phyloP scores from a whole-genome alignment of 495 filamentous ascomycete species.

The Xylaria cubensis region DNA sequence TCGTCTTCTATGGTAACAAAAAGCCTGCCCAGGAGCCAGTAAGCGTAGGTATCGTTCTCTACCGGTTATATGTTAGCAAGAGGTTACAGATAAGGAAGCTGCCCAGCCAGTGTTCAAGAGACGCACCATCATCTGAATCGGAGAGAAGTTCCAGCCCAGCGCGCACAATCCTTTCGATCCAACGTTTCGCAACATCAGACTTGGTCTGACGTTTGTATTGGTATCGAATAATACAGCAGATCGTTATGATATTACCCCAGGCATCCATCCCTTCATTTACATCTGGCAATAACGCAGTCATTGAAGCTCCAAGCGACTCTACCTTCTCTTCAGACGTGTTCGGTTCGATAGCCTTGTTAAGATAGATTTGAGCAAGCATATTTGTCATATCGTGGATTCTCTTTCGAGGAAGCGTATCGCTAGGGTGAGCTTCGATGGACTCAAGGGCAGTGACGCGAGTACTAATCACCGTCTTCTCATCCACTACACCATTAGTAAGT shows the following conservation, averaged over 20 bases:
- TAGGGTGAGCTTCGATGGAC: conserved; percentile 29
- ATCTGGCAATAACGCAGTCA: conserved; percentile 34
- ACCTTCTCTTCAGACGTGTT: conserved; percentile 26
- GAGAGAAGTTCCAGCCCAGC: conserved; percentile 49
- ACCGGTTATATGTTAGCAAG: not conserved
- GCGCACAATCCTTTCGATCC: conserved; percentile 42
- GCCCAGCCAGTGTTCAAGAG: not conserved
- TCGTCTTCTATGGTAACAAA: conserved; percentile 40
- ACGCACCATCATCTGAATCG: conserved; percentile 44
- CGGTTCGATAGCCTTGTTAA: conserved; percentile 34
- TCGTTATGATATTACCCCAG: conserved; percentile 24
- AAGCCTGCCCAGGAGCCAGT: conserved; percentile 38
- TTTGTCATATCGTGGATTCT: conserved; percentile 31
- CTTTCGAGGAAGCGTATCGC: conserved; percentile 31
- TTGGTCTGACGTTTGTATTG: conserved; percentile 40
- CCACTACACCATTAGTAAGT: conserved; percentile 12
- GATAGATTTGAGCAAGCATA: conserved; percentile 32
- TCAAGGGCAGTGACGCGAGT: conserved; percentile 35
- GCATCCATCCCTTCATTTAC: conserved; percentile 23
- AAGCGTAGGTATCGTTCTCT: conserved; percentile 51
- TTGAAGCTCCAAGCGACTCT: conserved; percentile 29
- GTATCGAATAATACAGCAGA: conserved; percentile 37
- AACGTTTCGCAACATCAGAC: conserved; percentile 36
- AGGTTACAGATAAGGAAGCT: not conserved
- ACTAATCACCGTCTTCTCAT: conserved; percentile 33